Evolutionary conservation across 805 yeast genomes (phyloP).

Genomic region (Lipomyces yamadae): DNA sequence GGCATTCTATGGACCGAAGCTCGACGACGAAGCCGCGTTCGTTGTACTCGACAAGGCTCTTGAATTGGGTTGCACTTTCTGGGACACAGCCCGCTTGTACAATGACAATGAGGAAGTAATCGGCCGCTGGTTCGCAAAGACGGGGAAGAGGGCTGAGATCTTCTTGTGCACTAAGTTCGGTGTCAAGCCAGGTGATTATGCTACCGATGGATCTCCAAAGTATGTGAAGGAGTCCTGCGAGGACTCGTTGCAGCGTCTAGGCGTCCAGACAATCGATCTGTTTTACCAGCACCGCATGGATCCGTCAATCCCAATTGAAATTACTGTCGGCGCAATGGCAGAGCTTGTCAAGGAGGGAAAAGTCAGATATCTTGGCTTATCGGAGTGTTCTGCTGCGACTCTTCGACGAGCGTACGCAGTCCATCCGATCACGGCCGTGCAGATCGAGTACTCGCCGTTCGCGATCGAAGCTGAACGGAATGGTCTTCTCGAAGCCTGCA

Average conservation of each 20-base stretch:
- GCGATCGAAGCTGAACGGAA: conserved; percentile 63
- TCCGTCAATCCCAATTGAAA: conserved; percentile 58
- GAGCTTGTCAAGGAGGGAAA: conserved; percentile 66
- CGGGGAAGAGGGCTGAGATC: conserved; percentile 56
- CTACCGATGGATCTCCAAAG: conserved; percentile 29
- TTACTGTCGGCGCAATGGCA: conserved; percentile 60
- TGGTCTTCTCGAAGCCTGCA: conserved; percentile 66
- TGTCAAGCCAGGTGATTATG: conserved; percentile 43
- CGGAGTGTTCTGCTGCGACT: conserved; percentile 70
- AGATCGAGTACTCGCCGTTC: conserved; percentile 77
- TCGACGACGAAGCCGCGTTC: conserved; percentile 55
- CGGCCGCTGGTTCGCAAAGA: conserved; percentile 56
- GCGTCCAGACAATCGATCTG: conserved; percentile 50
- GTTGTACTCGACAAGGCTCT: conserved; percentile 57
- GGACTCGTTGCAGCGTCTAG: conserved; percentile 27
- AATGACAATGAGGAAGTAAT: conserved; percentile 61
- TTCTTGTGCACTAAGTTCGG: conserved; percentile 69
- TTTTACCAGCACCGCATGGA: conserved; percentile 80
- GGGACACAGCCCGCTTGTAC: conserved; percentile 75
- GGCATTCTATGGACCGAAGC: conserved; percentile 24
- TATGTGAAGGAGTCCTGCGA: conserved; percentile 26
- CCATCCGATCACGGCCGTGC: conserved; percentile 67
- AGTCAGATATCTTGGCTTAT: conserved; percentile 71
- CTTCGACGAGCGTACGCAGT: conserved; percentile 62
- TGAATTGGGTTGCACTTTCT: conserved; percentile 53